Percentiles rank a stretch among this genome's conserved stretches.
These are phyloP conservation scores for Tephrocybe rancida DNA, from an alignment of 768 basidiomycete genomes.

Conservation along the genomic window DNA sequence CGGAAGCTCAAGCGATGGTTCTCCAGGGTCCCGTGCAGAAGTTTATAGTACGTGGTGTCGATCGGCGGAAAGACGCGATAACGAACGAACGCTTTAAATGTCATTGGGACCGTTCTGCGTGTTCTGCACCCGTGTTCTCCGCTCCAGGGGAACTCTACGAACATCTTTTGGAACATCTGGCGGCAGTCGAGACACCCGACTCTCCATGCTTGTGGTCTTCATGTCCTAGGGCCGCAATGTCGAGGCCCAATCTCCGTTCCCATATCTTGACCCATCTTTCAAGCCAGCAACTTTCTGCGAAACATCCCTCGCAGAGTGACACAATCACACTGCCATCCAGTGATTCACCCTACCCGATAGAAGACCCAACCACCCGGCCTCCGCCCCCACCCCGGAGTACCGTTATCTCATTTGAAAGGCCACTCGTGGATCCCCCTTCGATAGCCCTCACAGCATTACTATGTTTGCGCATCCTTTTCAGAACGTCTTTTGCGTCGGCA, in stretches of 20 bases:
- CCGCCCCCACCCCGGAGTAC: conserved; percentile 73
- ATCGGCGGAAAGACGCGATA: conserved; percentile 60
- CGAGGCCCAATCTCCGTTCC: conserved; percentile 55
- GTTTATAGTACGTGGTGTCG: conserved; percentile 90
- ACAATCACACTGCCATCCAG: conserved; percentile 67
- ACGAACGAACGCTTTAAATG: conserved; percentile 72
- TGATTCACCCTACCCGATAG: conserved; percentile 55
- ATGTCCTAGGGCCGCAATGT: conserved; percentile 51
- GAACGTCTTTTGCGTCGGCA: conserved; percentile 72
- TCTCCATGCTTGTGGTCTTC: conserved; percentile 72
- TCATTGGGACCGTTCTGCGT: conserved; percentile 71
- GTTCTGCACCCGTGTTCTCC: conserved; percentile 44
- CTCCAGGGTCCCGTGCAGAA: conserved; percentile 68
- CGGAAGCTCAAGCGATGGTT: conserved; percentile 87
- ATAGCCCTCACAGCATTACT: conserved; percentile 80
- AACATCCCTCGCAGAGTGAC: conserved; percentile 73
- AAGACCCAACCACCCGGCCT: conserved; percentile 66
- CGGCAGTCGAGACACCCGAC: conserved; percentile 43
- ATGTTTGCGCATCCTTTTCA: conserved; percentile 82
- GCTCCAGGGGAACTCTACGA: conserved; percentile 71
- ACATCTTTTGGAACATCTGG: conserved; percentile 65
- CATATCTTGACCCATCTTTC: conserved; percentile 83
- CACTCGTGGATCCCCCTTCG: conserved; percentile 66
- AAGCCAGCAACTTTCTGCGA: conserved; percentile 51
- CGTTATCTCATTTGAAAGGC: conserved; percentile 58